phyloP scores from a whole-genome alignment of 1,284 basidiomycete species.

The Microbotryomycetes sp. region DNA sequence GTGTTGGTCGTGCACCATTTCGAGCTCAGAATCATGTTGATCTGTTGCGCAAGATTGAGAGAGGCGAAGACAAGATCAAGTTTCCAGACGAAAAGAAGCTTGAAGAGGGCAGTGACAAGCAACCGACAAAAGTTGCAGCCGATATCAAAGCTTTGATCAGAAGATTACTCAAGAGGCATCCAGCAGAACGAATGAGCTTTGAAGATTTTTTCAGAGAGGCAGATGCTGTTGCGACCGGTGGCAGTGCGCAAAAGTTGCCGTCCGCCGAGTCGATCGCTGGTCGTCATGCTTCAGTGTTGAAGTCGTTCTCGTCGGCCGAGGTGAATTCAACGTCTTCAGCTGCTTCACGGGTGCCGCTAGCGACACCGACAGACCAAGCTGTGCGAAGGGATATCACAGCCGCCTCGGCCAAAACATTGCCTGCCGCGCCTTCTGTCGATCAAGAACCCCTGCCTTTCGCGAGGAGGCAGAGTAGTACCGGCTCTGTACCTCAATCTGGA shows the following conservation, averaged over 20 bases:
- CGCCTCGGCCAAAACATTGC: constrained; percentile 7
- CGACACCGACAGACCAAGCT: not conserved
- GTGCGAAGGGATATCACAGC: constrained; percentile 1
- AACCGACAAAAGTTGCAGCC: constrained; percentile 52
- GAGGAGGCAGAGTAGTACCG: constrained; percentile 7
- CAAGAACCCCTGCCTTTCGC: constrained; percentile 28
- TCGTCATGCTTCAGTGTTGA: not conserved
- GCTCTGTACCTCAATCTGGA: constrained; percentile 1
- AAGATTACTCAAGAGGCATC: constrained; percentile 70
- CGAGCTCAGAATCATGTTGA: constrained; percentile 95
- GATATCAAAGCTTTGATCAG: constrained; percentile 89
- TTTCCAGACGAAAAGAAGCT: constrained; percentile 72
- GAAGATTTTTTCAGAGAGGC: constrained; percentile 80
- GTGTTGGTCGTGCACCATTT: constrained; percentile 86
- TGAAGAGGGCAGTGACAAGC: constrained; percentile 22
- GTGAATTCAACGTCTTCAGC: not conserved
- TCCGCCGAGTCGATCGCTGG: constrained; percentile 16
- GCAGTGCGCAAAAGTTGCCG: constrained; percentile 8
- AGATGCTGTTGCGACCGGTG: constrained; percentile 26
- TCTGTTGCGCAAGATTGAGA: constrained; percentile 86
- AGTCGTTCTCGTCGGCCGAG: not conserved
- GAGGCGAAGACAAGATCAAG: constrained; percentile 63
- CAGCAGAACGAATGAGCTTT: constrained; percentile 77
- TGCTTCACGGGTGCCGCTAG: not conserved
- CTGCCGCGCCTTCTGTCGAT: constrained; percentile 7